Conservation (phyloP, 2,329 filamentous ascomycete genomes). For the Phyllosticta citribraziliensis region DNA sequence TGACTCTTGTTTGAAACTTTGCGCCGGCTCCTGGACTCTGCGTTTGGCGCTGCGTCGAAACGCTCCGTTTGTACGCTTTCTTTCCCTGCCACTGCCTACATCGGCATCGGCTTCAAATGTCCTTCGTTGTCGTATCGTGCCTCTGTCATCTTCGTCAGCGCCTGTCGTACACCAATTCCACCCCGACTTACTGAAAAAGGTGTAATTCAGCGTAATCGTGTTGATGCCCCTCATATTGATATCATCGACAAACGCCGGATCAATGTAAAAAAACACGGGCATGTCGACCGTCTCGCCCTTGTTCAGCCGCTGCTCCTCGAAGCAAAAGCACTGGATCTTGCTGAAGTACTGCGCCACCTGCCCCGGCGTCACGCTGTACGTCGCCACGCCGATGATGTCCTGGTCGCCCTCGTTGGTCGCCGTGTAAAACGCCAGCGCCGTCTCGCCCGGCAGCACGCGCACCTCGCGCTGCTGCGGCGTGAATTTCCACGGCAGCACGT, state of each 20-base stretch:
- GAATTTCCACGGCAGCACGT: constrained; percentile 96
- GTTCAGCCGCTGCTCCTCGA: constrained; percentile 87
- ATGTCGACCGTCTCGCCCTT: constrained; percentile 97
- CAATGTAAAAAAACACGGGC: constrained; percentile 99
- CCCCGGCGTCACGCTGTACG: constrained; percentile 90
- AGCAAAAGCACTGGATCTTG: constrained; percentile 99
- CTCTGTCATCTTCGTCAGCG: constrained; percentile 40
- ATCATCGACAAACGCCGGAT: constrained; percentile 88
- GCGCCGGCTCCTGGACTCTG: not conserved
- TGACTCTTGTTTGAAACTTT: not conserved
- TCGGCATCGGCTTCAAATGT: constrained; percentile 46
- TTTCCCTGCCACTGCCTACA: not conserved
- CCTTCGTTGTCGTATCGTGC: constrained; percentile 73
- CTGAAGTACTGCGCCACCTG: constrained; percentile 97
- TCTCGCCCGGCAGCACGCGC: constrained; percentile 88
- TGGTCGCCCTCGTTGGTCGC: constrained; percentile 82
- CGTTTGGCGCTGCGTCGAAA: not conserved
- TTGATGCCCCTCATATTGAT: constrained; percentile 88
- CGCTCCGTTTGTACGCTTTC: not conserved
- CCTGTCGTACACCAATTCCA: not conserved
- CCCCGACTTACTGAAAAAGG: constrained; percentile 78
- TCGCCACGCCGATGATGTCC: constrained; percentile 96
- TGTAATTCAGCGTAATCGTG: constrained; percentile 92
- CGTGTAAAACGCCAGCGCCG: constrained; percentile 93
- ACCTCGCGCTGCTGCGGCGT: constrained; percentile 94